Percentiles rank a stretch among this genome's conserved stretches.
phyloP scores from a whole-genome alignment of 208 protist species.

The Phytomonas sp. region DNA sequence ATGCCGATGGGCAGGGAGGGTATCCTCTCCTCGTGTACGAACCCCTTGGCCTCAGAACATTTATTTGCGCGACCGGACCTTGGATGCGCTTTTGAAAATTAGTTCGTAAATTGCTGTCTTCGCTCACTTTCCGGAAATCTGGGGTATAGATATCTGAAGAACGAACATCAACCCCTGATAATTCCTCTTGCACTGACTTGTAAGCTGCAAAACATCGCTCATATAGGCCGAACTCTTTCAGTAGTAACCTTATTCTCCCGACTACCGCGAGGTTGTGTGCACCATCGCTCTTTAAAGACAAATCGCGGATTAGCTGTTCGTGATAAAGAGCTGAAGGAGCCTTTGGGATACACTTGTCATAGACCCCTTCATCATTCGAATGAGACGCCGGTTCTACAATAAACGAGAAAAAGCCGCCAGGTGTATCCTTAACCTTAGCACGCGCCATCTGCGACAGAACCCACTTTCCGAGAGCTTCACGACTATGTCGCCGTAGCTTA shows the following conservation, averaged over 20 bases:
- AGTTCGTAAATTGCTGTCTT: not conserved
- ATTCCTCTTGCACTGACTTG: slow-evolving; percentile 20
- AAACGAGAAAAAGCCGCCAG: slow-evolving; percentile 1
- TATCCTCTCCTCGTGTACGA: slow-evolving; percentile 15
- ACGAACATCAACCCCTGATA: slow-evolving; percentile 23
- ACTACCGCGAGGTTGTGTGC: slow-evolving; percentile 25
- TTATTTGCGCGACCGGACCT: slow-evolving; percentile 51
- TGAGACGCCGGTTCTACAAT: not conserved
- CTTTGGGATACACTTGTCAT: not conserved
- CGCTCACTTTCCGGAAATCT: slow-evolving; percentile 12
- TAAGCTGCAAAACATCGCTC: slow-evolving; percentile 42
- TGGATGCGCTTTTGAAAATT: slow-evolving; percentile 26
- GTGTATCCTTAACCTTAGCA: slow-evolving; percentile 13
- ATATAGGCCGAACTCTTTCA: slow-evolving; percentile 43
- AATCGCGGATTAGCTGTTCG: slow-evolving; percentile 75
- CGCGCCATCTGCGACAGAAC: slow-evolving; percentile 78
- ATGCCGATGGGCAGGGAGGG: slow-evolving; percentile 40
- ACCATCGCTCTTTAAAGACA: slow-evolving; percentile 70
- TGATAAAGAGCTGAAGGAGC: slow-evolving; percentile 35
- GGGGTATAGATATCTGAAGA: slow-evolving; percentile 15
- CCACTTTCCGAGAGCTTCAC: slow-evolving; percentile 85
- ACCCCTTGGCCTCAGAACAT: slow-evolving; percentile 34
- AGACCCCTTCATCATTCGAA: not conserved
- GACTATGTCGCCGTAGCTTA: slow-evolving; percentile 81
- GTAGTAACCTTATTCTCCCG: slow-evolving; percentile 20